A percentile compares a stretch with the other conserved stretches of the same genome.
These are phyloP conservation scores for Punica granatum DNA, from an alignment of 345 rosid genomes.

Conservation along the genomic window DNA sequence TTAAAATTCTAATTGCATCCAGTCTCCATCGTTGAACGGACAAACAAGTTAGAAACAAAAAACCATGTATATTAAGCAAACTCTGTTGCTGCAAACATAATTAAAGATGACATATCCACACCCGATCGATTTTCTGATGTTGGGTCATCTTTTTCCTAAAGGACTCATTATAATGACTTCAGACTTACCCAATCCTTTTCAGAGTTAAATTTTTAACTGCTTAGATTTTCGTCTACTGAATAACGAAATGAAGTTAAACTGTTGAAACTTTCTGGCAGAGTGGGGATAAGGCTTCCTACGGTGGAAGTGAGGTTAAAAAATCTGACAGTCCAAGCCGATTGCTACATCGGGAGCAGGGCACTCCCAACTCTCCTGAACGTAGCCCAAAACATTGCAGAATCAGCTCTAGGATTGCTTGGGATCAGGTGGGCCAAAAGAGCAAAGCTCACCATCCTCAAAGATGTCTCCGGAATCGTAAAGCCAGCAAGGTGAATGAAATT, in stretches of 20 bases:
- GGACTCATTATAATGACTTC: background rate
- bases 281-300: slow-evolving; percentile 68
- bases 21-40: background rate
- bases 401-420: slow-evolving; percentile 49
- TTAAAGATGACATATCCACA: background rate
- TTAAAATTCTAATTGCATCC: background rate
- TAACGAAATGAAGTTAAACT: background rate
- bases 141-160: background rate
- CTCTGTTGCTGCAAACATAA: background rate
- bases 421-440: slow-evolving; percentile 52
- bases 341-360: slow-evolving; percentile 71
- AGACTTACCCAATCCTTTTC: background rate
- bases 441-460: slow-evolving; percentile 72
- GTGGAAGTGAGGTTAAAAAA: slow-evolving; percentile 73
- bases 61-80: background rate
- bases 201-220: background rate
- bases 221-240: background rate
- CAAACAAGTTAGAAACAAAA: background rate
- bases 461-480: slow-evolving; percentile 60
- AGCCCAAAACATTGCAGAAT: slow-evolving; percentile 59
- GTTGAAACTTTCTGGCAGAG: slow-evolving; percentile 29
- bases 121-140: background rate
- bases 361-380: slow-evolving; percentile 73
- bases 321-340: slow-evolving; percentile 60
- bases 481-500: slow-evolving; percentile 46